Conservation (phyloP, 1,284 basidiomycete species). For the Rhodotorula sp. region DNA sequence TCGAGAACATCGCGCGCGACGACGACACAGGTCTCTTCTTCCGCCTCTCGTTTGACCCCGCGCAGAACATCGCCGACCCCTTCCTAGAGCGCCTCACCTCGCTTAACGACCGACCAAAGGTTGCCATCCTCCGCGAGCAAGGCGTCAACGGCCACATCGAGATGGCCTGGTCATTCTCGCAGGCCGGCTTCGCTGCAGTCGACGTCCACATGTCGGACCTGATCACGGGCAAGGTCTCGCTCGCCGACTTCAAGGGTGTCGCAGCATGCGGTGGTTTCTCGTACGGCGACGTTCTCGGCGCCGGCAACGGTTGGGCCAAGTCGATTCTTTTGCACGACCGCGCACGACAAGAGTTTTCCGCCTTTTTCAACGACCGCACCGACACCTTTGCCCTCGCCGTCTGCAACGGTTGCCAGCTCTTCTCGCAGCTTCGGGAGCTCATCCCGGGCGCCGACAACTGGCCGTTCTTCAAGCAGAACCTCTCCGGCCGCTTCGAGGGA, state of each 20-base stretch:
- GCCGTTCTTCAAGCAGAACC: constrained; percentile 89
- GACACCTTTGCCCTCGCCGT: constrained; percentile 89
- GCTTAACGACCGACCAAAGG: constrained; percentile 65
- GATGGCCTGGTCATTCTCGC: constrained; percentile 96
- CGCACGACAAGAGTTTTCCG: constrained; percentile 71
- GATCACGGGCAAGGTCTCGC: constrained; percentile 65
- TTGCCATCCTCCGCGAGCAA: constrained; percentile 95
- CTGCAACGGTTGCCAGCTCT: constrained; percentile 98
- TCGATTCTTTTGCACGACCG: constrained; percentile 77
- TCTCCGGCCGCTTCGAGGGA: constrained; percentile 86
- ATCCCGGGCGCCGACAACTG: constrained; percentile 82
- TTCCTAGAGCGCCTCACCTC: constrained; percentile 46
- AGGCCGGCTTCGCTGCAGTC: constrained; percentile 87
- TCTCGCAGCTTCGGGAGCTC: constrained; percentile 79
- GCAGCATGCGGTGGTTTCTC: constrained; percentile 98
- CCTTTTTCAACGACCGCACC: constrained; percentile 70
- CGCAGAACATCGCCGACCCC: constrained; percentile 41
- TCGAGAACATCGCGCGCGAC: constrained; percentile 68
- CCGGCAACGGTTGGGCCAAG: constrained; percentile 96
- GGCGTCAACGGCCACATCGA: constrained; percentile 98
- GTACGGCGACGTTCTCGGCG: constrained; percentile 96
- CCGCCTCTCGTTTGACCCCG: constrained; percentile 66
- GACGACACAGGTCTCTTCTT: constrained; percentile 70
- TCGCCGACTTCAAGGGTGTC: constrained; percentile 75
- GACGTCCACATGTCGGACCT: constrained; percentile 99